A percentile compares a stretch with the other conserved stretches of the same genome.
Conservation (phyloP, 2,329 filamentous ascomycete species). For the Beauveria pseudobassiana region DNA sequence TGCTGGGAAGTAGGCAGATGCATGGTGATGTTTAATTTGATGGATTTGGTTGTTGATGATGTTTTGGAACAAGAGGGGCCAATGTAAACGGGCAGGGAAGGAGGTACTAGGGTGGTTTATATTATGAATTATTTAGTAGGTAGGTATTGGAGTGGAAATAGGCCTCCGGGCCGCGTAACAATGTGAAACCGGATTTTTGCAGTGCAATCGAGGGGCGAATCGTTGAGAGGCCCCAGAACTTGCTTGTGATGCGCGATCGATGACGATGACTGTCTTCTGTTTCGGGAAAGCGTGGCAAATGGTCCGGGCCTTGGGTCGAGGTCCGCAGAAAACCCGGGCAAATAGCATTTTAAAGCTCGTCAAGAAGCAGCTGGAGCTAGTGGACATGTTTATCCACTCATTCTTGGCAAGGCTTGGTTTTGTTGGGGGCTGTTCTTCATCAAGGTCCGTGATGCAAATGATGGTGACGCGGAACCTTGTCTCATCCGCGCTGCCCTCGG, state of each 20-base stretch:
- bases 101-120: not conserved
- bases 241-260: not conserved
- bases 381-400: no score
- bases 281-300: not conserved
- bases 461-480: no score
- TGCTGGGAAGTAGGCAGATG: slow-evolving; percentile 12
- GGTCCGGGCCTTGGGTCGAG: not conserved
- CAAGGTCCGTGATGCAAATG: no score
- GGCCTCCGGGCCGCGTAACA: slow-evolving; percentile 1
- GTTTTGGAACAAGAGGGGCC: not conserved
- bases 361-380: no score
- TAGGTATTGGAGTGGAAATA: not conserved
- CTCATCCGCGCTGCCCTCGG: no score
- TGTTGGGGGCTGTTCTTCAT: no score
- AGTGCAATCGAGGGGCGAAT: not conserved
- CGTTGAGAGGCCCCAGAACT: no score
- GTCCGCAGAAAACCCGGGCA: no score
- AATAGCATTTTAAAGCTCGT: no score
- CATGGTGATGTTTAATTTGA: slow-evolving; percentile 11
- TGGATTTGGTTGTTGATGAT: not conserved
- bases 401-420: no score
- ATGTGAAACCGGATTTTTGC: not conserved
- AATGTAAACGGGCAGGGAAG: not conserved
- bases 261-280: slow-evolving; percentile 1
- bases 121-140: not conserved